Evolutionary conservation across 2,329 filamentous ascomycete species (phyloP).

Genomic region (Fusarium musae): DNA sequence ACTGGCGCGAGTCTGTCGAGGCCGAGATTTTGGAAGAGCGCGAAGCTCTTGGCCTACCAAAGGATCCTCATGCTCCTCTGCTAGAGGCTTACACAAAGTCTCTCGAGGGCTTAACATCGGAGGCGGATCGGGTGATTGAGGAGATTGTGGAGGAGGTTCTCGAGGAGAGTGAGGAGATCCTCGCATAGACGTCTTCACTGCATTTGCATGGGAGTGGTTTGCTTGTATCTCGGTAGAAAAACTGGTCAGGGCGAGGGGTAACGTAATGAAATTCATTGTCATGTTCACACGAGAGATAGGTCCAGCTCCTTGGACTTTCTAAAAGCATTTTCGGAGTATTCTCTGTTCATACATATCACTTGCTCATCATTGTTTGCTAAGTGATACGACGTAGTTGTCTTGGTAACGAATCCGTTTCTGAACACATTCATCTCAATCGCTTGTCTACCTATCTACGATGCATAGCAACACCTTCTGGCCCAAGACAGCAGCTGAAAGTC

Average conservation of each 20-base stretch:
- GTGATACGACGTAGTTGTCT: too few species aligned
- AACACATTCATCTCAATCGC: too few species aligned
- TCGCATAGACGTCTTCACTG: conserved; percentile 52
- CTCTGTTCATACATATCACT: conserved; percentile 12
- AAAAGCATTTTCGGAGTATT: conserved; percentile 38
- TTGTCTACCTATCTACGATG: not conserved
- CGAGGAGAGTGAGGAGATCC: conserved; percentile 85
- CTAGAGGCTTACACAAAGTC: conserved; percentile 66
- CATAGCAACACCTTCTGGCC: not conserved
- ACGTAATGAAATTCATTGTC: conserved; percentile 50
- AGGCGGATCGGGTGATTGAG: conserved; percentile 84
- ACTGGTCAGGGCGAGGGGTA: conserved; percentile 47
- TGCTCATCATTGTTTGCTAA: not conserved
- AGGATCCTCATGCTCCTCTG: conserved; percentile 71
- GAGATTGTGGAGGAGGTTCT: conserved; percentile 86
- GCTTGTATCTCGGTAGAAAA: conserved; percentile 50
- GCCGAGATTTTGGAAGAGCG: conserved; percentile 79
- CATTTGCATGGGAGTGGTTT: conserved; percentile 47
- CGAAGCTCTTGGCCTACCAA: conserved; percentile 72
- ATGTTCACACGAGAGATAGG: conserved; percentile 39
- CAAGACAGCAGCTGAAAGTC: not conserved
- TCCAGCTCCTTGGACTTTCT: conserved; percentile 31
- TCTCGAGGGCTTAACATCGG: conserved; percentile 65
- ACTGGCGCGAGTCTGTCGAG: conserved; percentile 81
- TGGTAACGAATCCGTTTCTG: too few species aligned